A percentile compares a stretch with the other conserved stretches of the same genome.
Evolutionary conservation across 768 basidiomycete species (phyloP).

Genomic region (Tephrocybe rancida): DNA sequence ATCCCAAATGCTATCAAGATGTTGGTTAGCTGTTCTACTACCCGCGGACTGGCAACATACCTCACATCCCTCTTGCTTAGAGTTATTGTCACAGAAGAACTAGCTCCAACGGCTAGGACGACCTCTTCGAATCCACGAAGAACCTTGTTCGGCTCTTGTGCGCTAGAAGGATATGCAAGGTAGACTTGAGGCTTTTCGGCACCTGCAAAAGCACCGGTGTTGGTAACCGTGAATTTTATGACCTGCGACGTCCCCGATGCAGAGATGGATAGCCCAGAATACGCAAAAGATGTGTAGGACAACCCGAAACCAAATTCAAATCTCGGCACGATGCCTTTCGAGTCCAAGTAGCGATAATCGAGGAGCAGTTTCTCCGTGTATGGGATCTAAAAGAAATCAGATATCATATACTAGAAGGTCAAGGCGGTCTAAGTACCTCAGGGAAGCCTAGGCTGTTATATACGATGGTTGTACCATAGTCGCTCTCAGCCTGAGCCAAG

Average conservation of each 20-base stretch:
- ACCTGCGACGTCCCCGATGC: constrained; percentile 32
- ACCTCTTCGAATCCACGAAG: constrained; percentile 56
- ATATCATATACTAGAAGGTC: background rate
- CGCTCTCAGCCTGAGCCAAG: constrained; percentile 33
- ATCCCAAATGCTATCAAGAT: constrained; percentile 51
- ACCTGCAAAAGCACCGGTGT: constrained; percentile 50
- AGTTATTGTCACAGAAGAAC: constrained; percentile 34
- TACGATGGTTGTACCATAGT: constrained; percentile 46
- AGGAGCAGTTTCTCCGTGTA: constrained; percentile 69
- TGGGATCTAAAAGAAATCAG: constrained; percentile 43
- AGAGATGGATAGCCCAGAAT: constrained; percentile 49
- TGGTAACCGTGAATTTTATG: constrained; percentile 46
- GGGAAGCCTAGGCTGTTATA: constrained; percentile 35
- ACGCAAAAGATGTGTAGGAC: constrained; percentile 73
- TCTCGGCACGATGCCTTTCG: constrained; percentile 50
- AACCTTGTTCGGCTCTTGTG: constrained; percentile 51
- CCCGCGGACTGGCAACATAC: constrained; percentile 27
- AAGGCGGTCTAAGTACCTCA: constrained; percentile 4
- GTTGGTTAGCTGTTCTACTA: background rate
- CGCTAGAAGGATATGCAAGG: constrained; percentile 46
- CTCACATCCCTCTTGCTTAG: constrained; percentile 46
- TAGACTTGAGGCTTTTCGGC: constrained; percentile 59
- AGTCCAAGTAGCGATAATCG: constrained; percentile 70
- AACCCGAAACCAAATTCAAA: constrained; percentile 76
- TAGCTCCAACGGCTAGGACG: constrained; percentile 37